phyloP scores from a whole-genome alignment of 2,329 filamentous ascomycete genomes.

The Aureobasidium subglaciale region DNA sequence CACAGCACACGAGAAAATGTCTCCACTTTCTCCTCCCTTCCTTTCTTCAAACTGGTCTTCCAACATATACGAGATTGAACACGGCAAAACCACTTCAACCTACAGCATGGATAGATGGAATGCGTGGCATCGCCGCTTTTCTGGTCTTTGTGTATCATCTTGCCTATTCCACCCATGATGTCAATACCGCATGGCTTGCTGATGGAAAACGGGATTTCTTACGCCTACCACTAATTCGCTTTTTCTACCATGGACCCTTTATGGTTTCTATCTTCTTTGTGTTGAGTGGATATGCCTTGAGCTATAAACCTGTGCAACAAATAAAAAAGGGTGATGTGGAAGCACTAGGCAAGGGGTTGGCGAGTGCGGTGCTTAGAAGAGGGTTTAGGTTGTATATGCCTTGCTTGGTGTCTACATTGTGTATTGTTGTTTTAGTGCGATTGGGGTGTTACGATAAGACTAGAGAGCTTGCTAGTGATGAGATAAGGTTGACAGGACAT shows the following conservation, averaged over 20 bases:
- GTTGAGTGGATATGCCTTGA: constrained; percentile 55
- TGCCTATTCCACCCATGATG: constrained; percentile 6
- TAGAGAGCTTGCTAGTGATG: constrained; percentile 15
- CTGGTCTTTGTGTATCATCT: constrained; percentile 21
- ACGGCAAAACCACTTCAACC: not conserved
- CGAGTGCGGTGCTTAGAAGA: constrained; percentile 19
- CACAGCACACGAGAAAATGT: not conserved
- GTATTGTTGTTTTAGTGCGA: constrained; percentile 11
- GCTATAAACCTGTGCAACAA: constrained; percentile 30
- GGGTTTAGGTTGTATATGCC: constrained; percentile 20
- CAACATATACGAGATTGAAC: not conserved
- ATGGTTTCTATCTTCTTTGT: constrained; percentile 57
- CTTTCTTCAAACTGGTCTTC: not conserved
- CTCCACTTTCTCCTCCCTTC: not conserved
- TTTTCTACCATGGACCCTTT: constrained; percentile 48
- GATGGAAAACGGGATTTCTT: constrained; percentile 21
- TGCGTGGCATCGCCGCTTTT: constrained; percentile 20
- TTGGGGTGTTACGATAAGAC: constrained; percentile 16
- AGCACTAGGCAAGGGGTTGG: constrained; percentile 20
- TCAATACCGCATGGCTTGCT: constrained; percentile 15
- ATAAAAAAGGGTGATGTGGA: constrained; percentile 19
- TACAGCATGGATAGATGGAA: constrained; percentile 21
- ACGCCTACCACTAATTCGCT: constrained; percentile 48
- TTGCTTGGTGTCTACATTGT: constrained; percentile 17
- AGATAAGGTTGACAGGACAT: constrained; percentile 1